A percentile compares a stretch with the other conserved stretches of the same genome.
Evolutionary conservation across 495 filamentous ascomycete genomes (phyloP).

Genomic region (Xylaria bambusicola): DNA sequence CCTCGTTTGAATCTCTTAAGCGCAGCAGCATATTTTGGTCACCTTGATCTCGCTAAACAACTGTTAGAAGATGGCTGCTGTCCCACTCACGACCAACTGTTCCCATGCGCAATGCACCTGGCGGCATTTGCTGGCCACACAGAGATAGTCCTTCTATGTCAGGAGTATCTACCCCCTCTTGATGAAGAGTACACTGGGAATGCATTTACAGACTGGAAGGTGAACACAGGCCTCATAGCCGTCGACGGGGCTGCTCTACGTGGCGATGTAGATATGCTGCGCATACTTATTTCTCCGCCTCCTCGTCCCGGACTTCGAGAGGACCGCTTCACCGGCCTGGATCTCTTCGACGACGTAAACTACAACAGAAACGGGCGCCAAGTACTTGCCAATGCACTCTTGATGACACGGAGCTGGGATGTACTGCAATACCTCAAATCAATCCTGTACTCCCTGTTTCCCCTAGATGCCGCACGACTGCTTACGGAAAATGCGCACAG

Average conservation of each 20-base stretch:
- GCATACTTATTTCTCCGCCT: slow-evolving; percentile 22
- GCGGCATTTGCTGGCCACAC: slow-evolving; percentile 21
- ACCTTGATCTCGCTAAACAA: slow-evolving; percentile 17
- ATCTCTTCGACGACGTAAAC: slow-evolving; percentile 15
- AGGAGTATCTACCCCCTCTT: slow-evolving; percentile 16
- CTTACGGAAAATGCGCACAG: not conserved
- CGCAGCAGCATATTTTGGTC: slow-evolving; percentile 22
- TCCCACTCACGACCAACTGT: slow-evolving; percentile 14
- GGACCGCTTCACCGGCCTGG: slow-evolving; percentile 14
- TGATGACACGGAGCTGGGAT: not conserved
- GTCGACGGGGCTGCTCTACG: slow-evolving; percentile 15
- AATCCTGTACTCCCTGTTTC: not conserved
- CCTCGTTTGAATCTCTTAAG: slow-evolving; percentile 16
- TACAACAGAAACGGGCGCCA: too few species aligned
- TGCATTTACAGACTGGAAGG: not conserved
- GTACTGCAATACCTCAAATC: not conserved
- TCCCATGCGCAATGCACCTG: slow-evolving; percentile 21
- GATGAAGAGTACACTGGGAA: not conserved
- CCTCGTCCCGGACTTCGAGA: slow-evolving; percentile 16
- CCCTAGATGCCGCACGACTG: not conserved
- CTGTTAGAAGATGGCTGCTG: slow-evolving; percentile 18
- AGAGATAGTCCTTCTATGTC: slow-evolving; percentile 19
- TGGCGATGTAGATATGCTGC: slow-evolving; percentile 22
- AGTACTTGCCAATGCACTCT: too few species aligned
- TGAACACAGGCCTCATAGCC: not conserved